phyloP scores from a whole-genome alignment of 306 rosid species.

The Medicago ruthenica region DNA sequence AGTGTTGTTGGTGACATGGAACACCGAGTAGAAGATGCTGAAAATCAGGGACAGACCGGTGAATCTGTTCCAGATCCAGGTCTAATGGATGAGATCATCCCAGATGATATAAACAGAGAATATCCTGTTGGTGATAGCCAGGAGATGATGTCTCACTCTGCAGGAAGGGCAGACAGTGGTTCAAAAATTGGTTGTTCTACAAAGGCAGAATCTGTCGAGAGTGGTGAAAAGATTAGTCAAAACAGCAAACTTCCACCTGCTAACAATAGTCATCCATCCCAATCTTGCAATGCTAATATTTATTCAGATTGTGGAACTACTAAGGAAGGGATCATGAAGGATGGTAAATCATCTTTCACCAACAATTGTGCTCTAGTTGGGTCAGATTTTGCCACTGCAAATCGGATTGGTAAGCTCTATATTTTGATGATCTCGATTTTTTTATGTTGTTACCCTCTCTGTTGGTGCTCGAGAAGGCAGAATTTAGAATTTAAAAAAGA shows the following conservation, averaged over 20 bases:
- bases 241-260: constrained; percentile 67
- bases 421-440: constrained; percentile 27
- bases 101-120: constrained; percentile 82
- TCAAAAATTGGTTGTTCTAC: constrained; percentile 93
- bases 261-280: constrained; percentile 70
- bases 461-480: constrained; percentile 18
- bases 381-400: constrained; percentile 63
- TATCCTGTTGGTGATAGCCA: constrained; percentile 95
- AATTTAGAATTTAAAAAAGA: constrained; percentile 3
- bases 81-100: constrained; percentile 90
- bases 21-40: constrained; percentile 88
- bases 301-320: constrained; percentile 64
- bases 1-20: constrained; percentile 98
- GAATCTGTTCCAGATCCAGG: constrained; percentile 95
- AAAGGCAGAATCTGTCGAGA: constrained; percentile 96
- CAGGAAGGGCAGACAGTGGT: constrained; percentile 96
- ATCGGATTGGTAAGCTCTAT: constrained; percentile 65
- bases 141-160: constrained; percentile 86
- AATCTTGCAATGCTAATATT: constrained; percentile 72
- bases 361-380: constrained; percentile 57
- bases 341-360: constrained; percentile 74
- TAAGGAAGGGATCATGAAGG: constrained; percentile 72
- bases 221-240: constrained; percentile 89
- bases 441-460: constrained; percentile 34
- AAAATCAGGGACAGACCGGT: constrained; percentile 97